A percentile compares a stretch with the other conserved stretches of the same genome.
Evolutionary conservation across 176 grass and related monocot species (phyloP).

Genomic region (Triticum urartu): DNA sequence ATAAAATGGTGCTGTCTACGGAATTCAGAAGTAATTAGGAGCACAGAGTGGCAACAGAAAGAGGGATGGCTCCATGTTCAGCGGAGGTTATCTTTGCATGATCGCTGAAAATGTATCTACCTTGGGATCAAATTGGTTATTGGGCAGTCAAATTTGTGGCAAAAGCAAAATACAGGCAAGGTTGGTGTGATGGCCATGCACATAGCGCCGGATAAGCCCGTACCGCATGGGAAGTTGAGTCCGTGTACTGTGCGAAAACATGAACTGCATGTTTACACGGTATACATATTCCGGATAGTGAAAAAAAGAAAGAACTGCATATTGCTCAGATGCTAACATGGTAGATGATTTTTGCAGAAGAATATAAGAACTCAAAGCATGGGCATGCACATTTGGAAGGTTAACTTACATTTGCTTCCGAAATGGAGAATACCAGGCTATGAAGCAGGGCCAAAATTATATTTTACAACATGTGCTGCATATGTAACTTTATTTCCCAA

Average conservation of each 20-base stretch:
- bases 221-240: neutral
- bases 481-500: no score
- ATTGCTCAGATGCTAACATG: neutral
- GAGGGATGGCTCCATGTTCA: neutral
- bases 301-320: neutral
- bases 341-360: neutral
- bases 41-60: neutral
- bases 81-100: constrained; percentile 43
- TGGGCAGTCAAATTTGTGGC: neutral
- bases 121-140: neutral
- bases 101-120: neutral
- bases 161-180: neutral
- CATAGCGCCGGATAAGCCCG: neutral
- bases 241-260: neutral
- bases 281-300: neutral
- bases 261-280: neutral
- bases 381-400: neutral
- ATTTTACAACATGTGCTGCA: neutral
- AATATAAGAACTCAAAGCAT: neutral
- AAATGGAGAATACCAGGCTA: no score
- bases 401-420: no score
- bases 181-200: neutral
- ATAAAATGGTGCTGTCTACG: neutral
- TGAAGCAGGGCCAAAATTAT: neutral
- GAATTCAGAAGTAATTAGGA: neutral